phyloP scores from a whole-genome alignment of 345 rosid species.

The Clarkia xantiana region DNA sequence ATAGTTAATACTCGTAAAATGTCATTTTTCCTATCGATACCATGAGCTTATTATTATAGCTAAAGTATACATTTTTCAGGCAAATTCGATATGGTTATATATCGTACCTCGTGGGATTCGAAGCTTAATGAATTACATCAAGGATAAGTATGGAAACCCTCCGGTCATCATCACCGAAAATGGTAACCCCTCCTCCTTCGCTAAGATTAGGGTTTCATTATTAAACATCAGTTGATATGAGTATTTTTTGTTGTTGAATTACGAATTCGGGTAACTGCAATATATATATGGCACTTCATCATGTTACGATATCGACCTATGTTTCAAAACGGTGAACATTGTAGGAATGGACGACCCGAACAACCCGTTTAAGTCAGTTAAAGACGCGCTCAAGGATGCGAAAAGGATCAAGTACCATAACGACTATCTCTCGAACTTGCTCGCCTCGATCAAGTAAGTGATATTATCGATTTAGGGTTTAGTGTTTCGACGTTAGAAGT shows the following conservation, averaged over 20 bases:
- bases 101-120: slow-evolving; percentile 56
- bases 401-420: slow-evolving; percentile 74
- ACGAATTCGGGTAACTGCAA: too few species aligned
- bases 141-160: slow-evolving; percentile 43
- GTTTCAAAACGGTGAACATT: slow-evolving; percentile 3
- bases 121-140: slow-evolving; percentile 58
- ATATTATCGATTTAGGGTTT: background rate
- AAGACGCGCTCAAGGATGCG: slow-evolving; percentile 56
- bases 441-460: slow-evolving; percentile 55
- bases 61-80: slow-evolving; percentile 19
- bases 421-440: slow-evolving; percentile 70
- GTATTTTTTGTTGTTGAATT: too few species aligned
- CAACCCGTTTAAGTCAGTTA: slow-evolving; percentile 20
- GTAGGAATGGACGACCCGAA: slow-evolving; percentile 95
- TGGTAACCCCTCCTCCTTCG: slow-evolving; percentile 17
- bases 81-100: slow-evolving; percentile 58
- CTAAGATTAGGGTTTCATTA: too few species aligned
- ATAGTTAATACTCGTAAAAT: too few species aligned
- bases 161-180: slow-evolving; percentile 52
- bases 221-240: too few species aligned
- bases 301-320: background rate
- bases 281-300: too few species aligned
- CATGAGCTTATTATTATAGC: too few species aligned
- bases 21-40: too few species aligned
- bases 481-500: background rate